Conservation (phyloP, 1,284 basidiomycete genomes). For the Paramarasmius palmivorus region DNA sequence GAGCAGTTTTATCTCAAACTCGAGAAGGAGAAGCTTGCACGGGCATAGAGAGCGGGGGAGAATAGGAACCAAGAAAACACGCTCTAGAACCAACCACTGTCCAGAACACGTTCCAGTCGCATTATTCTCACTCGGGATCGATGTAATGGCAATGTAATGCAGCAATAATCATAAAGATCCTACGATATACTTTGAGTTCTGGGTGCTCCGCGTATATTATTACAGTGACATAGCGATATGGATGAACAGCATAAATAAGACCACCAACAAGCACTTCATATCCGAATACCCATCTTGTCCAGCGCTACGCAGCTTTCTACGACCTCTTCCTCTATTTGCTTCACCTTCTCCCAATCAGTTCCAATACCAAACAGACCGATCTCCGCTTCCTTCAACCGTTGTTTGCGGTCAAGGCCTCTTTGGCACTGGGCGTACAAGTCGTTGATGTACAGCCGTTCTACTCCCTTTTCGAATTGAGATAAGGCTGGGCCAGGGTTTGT, state of each 20-base stretch:
- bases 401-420: conserved; percentile 58
- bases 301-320: conserved; percentile 78
- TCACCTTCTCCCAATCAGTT: conserved; percentile 86
- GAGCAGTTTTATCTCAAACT: conserved; percentile 84
- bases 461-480: conserved; percentile 60
- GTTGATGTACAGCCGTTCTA: conserved; percentile 75
- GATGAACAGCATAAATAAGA: conserved; percentile 20
- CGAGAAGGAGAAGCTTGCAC: conserved; percentile 57
- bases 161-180: conserved; percentile 5
- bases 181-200: neutral
- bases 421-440: conserved; percentile 74
- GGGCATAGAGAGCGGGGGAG: conserved; percentile 19
- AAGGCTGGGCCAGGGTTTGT: conserved; percentile 40
- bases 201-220: neutral
- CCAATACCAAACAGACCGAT: conserved; percentile 88
- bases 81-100: conserved; percentile 11
- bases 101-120: neutral
- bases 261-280: conserved; percentile 19
- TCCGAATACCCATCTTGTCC: conserved; percentile 51
- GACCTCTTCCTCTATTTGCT: conserved; percentile 61
- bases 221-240: neutral
- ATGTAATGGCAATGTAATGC: conserved; percentile 1
- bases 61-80: neutral
- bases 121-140: neutral
- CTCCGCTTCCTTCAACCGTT: conserved; percentile 71